Percentiles rank a stretch among this genome's conserved stretches.
These are phyloP conservation scores for Phaeotremella skinneri DNA, from an alignment of 768 basidiomycete species.

Conservation along the genomic window DNA sequence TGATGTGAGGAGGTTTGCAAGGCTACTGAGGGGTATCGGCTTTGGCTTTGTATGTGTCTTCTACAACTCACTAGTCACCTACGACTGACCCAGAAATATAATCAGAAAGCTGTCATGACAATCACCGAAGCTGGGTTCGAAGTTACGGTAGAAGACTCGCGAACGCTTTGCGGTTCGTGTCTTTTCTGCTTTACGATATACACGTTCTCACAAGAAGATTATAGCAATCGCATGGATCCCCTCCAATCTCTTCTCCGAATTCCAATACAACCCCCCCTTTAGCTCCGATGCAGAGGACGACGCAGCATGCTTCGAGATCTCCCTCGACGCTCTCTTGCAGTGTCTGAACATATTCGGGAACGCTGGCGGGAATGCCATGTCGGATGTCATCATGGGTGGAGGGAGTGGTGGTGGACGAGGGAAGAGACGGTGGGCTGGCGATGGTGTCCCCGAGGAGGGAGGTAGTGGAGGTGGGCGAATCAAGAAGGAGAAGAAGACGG, in stretches of 20 bases:
- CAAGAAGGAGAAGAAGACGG: constrained; percentile 61
- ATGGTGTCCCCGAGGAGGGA: constrained; percentile 50
- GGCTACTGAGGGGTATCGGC: constrained; percentile 75
- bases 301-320: constrained; percentile 66
- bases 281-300: constrained; percentile 35
- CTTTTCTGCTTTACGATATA: neutral
- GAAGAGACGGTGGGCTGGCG: constrained; percentile 53
- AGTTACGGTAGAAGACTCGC: constrained; percentile 80
- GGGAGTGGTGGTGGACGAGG: constrained; percentile 46
- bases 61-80: neutral
- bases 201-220: neutral
- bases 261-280: constrained; percentile 57
- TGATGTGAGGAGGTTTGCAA: constrained; percentile 77
- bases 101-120: constrained; percentile 66
- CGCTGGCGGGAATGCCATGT: constrained; percentile 52
- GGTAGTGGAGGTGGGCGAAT: constrained; percentile 11
- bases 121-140: constrained; percentile 69
- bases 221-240: constrained; percentile 84
- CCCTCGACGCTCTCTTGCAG: constrained; percentile 77
- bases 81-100: neutral
- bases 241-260: constrained; percentile 74
- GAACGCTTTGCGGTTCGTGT: constrained; percentile 69
- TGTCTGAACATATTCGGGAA: constrained; percentile 93
- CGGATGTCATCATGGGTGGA: constrained; percentile 36
- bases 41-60: constrained; percentile 66